These are phyloP conservation scores for Calvatia gigantea DNA, from an alignment of 768 basidiomycete species.

Conservation along the genomic window DNA sequence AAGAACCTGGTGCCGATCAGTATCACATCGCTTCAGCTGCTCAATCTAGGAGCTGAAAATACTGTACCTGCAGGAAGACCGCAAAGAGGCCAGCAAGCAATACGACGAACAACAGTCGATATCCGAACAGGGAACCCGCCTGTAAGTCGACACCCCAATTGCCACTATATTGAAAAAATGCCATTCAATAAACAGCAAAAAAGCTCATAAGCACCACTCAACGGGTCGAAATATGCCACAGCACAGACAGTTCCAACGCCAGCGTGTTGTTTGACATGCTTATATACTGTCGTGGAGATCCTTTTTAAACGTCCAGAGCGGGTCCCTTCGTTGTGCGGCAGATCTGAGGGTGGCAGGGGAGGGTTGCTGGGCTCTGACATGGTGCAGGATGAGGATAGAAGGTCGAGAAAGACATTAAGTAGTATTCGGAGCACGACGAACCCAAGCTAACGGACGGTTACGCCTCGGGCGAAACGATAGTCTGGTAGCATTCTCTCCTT, in stretches of 20 bases:
- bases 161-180: slow-evolving; percentile 40
- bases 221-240: slow-evolving; percentile 90
- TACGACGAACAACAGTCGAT: slow-evolving; percentile 82
- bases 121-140: slow-evolving; percentile 83
- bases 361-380: slow-evolving; percentile 23
- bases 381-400: slow-evolving; percentile 17
- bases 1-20: slow-evolving; percentile 47
- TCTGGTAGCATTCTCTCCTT: slow-evolving; percentile 30
- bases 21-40: not conserved
- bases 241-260: slow-evolving; percentile 86
- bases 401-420: slow-evolving; percentile 16
- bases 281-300: slow-evolving; percentile 29
- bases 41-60: not conserved
- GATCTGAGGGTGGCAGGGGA: slow-evolving; percentile 7
- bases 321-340: slow-evolving; percentile 2
- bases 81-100: slow-evolving; percentile 81
- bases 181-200: slow-evolving; percentile 5
- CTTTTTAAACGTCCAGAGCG: slow-evolving; percentile 25
- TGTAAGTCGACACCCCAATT: slow-evolving; percentile 92
- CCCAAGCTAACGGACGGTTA: slow-evolving; percentile 36
- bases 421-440: slow-evolving; percentile 32
- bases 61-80: slow-evolving; percentile 70
- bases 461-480: slow-evolving; percentile 33
- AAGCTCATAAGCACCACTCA: slow-evolving; percentile 25
- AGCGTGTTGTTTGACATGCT: slow-evolving; percentile 61